phyloP scores from a whole-genome alignment of 108 stramenopile genomes.

The Nannochloropsis salina region DNA sequence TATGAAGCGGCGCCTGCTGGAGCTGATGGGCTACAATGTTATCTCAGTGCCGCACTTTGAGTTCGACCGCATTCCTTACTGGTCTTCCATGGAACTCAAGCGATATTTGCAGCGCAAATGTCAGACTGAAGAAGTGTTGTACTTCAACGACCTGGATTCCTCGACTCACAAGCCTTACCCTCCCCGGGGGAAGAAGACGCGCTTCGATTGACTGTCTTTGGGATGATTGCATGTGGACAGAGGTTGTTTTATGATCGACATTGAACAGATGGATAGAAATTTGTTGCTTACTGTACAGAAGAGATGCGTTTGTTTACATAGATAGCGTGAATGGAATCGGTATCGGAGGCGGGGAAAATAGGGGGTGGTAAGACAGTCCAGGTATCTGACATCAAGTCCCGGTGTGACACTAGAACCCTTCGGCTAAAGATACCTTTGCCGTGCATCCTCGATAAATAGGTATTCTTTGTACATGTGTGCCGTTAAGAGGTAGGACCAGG shows the following conservation, averaged over 20 bases:
- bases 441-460: not conserved
- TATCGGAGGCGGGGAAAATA: not conserved
- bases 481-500: not conserved
- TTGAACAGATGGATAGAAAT: not conserved
- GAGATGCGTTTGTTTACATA: not conserved
- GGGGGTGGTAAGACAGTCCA: not conserved
- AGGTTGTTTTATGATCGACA: not conserved
- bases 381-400: too few relatives aligned
- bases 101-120: conserved; percentile 49
- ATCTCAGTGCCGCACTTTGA: conserved; percentile 46
- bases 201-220: not conserved
- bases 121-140: not conserved
- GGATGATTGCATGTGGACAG: not conserved
- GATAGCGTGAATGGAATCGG: not conserved
- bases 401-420: not conserved
- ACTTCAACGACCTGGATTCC: not conserved
- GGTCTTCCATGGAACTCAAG: conserved; percentile 53
- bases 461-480: not conserved
- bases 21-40: conserved; percentile 46
- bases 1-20: conserved; percentile 49
- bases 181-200: conserved; percentile 3
- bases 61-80: conserved; percentile 50
- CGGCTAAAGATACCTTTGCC: not conserved
- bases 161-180: not conserved
- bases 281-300: not conserved